These are phyloP conservation scores for Aspergillus niger DNA, from an alignment of 2,329 filamentous ascomycete genomes.

Conservation along the genomic window DNA sequence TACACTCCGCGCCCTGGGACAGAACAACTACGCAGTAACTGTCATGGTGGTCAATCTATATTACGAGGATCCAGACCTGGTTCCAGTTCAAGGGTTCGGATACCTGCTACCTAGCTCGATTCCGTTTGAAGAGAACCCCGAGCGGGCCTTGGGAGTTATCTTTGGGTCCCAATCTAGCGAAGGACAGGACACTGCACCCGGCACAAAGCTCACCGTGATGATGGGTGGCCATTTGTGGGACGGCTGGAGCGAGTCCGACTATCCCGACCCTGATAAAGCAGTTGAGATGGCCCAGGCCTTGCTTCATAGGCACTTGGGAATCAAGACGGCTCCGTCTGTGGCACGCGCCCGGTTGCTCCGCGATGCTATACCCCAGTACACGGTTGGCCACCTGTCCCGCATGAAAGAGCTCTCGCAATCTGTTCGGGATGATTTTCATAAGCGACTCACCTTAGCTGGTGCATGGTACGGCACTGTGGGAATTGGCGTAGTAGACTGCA, in stretches of 20 bases:
- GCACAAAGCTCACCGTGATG: conserved; percentile 92
- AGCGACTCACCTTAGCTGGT: conserved; percentile 65
- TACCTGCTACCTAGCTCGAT: conserved; percentile 84
- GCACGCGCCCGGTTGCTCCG: conserved; percentile 62
- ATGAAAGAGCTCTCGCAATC: conserved; percentile 61
- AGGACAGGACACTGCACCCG: conserved; percentile 59
- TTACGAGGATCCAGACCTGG: conserved; percentile 66
- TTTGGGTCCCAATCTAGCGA: conserved; percentile 75
- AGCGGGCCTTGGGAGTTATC: conserved; percentile 83
- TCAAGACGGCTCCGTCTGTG: conserved; percentile 64
- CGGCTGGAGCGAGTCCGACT: conserved; percentile 53
- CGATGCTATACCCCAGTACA: conserved; percentile 89
- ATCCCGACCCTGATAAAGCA: conserved; percentile 67
- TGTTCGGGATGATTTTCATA: conserved; percentile 59
- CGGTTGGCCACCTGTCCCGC: conserved; percentile 70
- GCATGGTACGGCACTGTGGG: conserved; percentile 50
- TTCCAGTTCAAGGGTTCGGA: conserved; percentile 75
- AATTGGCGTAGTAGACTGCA: conserved; percentile 56
- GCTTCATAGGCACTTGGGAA: conserved; percentile 72
- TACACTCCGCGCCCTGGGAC: conserved; percentile 27
- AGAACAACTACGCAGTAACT: conserved; percentile 65
- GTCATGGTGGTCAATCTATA: conserved; percentile 94
- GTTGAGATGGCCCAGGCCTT: conserved; percentile 69
- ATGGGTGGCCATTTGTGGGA: conserved; percentile 93
- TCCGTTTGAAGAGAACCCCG: conserved; percentile 71